Evolutionary conservation across 1,139 yeast genomes (phyloP).

Genomic region (Blastobotrys buckinghamii): DNA sequence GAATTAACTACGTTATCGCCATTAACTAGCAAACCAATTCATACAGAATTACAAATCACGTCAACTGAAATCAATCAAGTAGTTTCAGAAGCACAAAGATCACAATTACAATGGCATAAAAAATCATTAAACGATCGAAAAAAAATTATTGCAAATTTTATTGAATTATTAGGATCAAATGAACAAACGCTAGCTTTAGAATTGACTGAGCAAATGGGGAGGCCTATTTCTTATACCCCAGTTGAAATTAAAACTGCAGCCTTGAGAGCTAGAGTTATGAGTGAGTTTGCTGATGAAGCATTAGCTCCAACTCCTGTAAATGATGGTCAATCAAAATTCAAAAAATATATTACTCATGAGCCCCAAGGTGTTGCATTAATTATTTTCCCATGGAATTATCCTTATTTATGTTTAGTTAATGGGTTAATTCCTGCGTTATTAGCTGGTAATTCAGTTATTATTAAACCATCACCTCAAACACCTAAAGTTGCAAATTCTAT

Average conservation of each 20-base stretch:
- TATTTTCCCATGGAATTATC: conserved; percentile 88
- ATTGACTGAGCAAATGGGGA: conserved; percentile 36
- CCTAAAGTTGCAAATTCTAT: conserved; percentile 72
- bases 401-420: conserved; percentile 74
- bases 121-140: conserved; percentile 29
- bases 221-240: conserved; percentile 33
- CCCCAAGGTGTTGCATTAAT: conserved; percentile 79
- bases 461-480: conserved; percentile 79
- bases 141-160: conserved; percentile 26
- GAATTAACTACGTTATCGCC: conserved; percentile 32
- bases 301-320: conserved; percentile 30
- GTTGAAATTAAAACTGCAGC: conserved; percentile 34
- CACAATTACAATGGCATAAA: conserved; percentile 30
- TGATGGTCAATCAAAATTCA: conserved; percentile 26
- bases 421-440: conserved; percentile 79
- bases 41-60: too few relatives aligned
- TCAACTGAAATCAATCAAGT: conserved; percentile 26
- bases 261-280: conserved; percentile 28
- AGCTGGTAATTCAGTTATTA: conserved; percentile 74
- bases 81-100: conserved; percentile 25
- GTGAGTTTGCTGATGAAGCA: conserved; percentile 32
- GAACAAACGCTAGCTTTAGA: conserved; percentile 27
- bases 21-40: conserved; percentile 28
- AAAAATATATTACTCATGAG: conserved; percentile 49
- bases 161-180: conserved; percentile 27